phyloP scores from a whole-genome alignment of 306 rosid species.

The Rosa persica region DNA sequence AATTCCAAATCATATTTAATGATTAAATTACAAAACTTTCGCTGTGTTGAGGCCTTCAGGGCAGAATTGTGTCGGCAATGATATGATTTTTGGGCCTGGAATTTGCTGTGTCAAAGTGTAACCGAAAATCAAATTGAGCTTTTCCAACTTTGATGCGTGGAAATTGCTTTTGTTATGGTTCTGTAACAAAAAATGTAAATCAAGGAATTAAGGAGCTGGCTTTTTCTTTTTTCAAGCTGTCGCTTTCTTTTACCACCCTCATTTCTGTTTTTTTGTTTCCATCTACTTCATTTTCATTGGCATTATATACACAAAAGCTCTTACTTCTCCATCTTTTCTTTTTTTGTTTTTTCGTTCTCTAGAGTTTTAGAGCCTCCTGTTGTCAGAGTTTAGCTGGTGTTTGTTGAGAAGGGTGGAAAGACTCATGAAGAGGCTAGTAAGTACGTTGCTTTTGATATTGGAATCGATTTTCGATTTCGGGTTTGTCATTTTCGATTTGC shows the following conservation, averaged over 20 bases:
- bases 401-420: conserved; percentile 1
- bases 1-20: background rate
- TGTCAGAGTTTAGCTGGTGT: conserved; percentile 6
- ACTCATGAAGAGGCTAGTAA: conserved; percentile 59
- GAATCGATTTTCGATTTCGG: background rate
- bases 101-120: conserved; percentile 1
- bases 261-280: conserved; percentile 24
- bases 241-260: conserved; percentile 30
- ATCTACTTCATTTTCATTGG: conserved; percentile 32
- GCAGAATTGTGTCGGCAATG: conserved; percentile 36
- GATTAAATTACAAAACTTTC: background rate
- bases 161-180: conserved; percentile 1
- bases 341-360: background rate
- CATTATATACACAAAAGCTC: conserved; percentile 33
- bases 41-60: background rate
- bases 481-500: background rate
- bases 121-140: conserved; percentile 1
- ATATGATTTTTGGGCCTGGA: conserved; percentile 1
- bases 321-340: background rate
- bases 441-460: conserved; percentile 47
- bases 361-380: conserved; percentile 15
- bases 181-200: conserved; percentile 9
- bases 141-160: conserved; percentile 26
- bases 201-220: conserved; percentile 37
- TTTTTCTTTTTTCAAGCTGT: conserved; percentile 30